phyloP scores from a whole-genome alignment of 768 basidiomycete genomes.

The Panaeolus cyanescens region DNA sequence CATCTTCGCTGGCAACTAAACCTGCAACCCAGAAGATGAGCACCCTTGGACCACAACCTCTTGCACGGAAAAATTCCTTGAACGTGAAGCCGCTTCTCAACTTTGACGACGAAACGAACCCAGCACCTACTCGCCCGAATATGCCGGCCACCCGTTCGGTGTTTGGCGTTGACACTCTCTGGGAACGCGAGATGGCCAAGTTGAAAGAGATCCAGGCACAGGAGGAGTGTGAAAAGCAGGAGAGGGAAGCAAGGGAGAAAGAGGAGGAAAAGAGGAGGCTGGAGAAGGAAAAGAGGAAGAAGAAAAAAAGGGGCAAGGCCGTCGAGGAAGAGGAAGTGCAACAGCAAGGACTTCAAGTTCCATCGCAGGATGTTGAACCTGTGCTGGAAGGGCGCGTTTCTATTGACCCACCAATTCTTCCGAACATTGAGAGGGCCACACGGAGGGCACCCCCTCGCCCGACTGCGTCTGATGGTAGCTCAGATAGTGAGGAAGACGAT shows the following conservation, averaged over 20 bases:
- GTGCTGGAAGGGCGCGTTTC: constrained; percentile 14
- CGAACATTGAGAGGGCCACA: constrained; percentile 40
- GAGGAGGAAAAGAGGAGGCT: constrained; percentile 46
- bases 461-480: constrained; percentile 51
- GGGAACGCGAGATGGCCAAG: constrained; percentile 87
- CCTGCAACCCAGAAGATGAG: constrained; percentile 47
- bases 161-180: constrained; percentile 91
- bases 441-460: constrained; percentile 38
- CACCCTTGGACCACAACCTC: constrained; percentile 35
- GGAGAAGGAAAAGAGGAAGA: constrained; percentile 53
- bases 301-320: constrained; percentile 34
- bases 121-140: constrained; percentile 20
- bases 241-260: constrained; percentile 45
- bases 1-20: constrained; percentile 53
- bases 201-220: constrained; percentile 73
- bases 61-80: constrained; percentile 50
- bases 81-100: constrained; percentile 67
- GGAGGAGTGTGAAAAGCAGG: constrained; percentile 63
- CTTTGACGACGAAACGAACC: constrained; percentile 57
- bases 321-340: constrained; percentile 5
- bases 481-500: constrained; percentile 42
- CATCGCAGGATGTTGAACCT: constrained; percentile 7
- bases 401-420: constrained; percentile 39
- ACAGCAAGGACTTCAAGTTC: constrained; percentile 3
- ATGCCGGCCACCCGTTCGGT: constrained; percentile 62